Conservation (phyloP, 108 stramenopile species). For the Schizochytrium sp. region DNA sequence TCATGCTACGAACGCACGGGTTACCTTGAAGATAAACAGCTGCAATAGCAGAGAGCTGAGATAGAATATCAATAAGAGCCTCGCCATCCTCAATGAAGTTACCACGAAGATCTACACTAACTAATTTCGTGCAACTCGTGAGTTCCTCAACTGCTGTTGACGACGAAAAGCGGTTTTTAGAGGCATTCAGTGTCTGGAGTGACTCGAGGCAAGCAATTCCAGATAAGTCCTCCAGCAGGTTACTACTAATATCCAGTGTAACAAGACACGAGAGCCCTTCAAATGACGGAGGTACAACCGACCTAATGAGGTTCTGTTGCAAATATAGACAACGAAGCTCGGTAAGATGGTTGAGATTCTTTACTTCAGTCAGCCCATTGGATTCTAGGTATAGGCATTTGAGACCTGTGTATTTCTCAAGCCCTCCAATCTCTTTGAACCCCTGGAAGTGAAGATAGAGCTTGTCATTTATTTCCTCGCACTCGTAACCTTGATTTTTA, state of each 20-base stretch:
- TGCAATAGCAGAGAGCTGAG: background rate
- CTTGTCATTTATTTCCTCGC: constrained; percentile 60
- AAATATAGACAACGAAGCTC: constrained; percentile 75
- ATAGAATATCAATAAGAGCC: background rate
- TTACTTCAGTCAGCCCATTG: background rate
- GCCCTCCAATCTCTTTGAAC: constrained; percentile 24
- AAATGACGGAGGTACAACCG: constrained; percentile 6
- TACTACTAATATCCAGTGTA: constrained; percentile 64
- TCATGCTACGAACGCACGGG: constrained; percentile 3
- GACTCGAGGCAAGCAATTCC: constrained; percentile 36
- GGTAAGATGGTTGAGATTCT: background rate
- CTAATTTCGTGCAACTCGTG: background rate
- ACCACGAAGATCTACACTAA: constrained; percentile 56
- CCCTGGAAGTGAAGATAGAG: constrained; percentile 56
- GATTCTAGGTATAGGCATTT: constrained; percentile 59
- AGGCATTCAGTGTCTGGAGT: constrained; percentile 22
- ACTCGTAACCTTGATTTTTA: constrained; percentile 47
- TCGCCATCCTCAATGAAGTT: constrained; percentile 43
- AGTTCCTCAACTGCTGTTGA: background rate
- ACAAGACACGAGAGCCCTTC: constrained; percentile 39
- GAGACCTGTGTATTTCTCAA: constrained; percentile 56
- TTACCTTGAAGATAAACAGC: constrained; percentile 45
- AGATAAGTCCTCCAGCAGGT: constrained; percentile 58
- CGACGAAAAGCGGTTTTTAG: constrained; percentile 30
- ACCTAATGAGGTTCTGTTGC: constrained; percentile 69